Base-by-base conservation (phyloP, 2,329 filamentous ascomycete species). In the Fusarium pseudocircinatum region DNA sequence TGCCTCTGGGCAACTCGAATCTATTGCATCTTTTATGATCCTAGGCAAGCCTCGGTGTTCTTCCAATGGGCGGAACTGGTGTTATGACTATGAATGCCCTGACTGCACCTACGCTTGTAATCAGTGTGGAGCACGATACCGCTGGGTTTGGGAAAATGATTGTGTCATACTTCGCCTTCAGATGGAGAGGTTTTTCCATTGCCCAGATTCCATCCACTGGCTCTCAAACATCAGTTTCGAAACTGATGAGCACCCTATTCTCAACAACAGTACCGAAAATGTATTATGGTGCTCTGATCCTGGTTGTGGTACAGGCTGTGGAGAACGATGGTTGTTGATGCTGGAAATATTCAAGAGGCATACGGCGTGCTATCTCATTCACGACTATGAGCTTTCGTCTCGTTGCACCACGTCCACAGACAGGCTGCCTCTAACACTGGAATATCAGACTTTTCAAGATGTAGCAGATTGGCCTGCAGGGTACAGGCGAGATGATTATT, bases 221-320 rank as follows among this genome's bases (percentile, higher is more conserved):
- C 56, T 70, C 22, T 42, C 58, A 7, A 70, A 49, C 6, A 39
- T 70, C 11, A 32, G 36, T 15, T 73, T 58, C 4, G 14, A 44
- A 34, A 3, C 22, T 0, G 18, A 28, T 8, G 4, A 28, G 14
- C 24, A 63, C 18, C 47, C 57, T 2, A 20, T 73, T 9, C 14
- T 72, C 2, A 57, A 64, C 10, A 28, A 54, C 0, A 30, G 9
- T 22, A 72, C 64, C 4, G 39, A 50, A 8, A 43, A 56, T 6
- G 14, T 72, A 8, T 57, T 73, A 4, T 72, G 60, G 69, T 73
- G 69, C 11, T 20, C 39, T 4, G 22, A 15, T 26, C 32, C 65
- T 6, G 39, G 40, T 2, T 73, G 70, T 26, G 47, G 32, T 11
- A 72, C 69, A 0, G 57, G 64, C 13, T 15, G n/a, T 4, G 47